Conservation (phyloP, 345 rosid genomes). For the Anacardium occidentale region DNA sequence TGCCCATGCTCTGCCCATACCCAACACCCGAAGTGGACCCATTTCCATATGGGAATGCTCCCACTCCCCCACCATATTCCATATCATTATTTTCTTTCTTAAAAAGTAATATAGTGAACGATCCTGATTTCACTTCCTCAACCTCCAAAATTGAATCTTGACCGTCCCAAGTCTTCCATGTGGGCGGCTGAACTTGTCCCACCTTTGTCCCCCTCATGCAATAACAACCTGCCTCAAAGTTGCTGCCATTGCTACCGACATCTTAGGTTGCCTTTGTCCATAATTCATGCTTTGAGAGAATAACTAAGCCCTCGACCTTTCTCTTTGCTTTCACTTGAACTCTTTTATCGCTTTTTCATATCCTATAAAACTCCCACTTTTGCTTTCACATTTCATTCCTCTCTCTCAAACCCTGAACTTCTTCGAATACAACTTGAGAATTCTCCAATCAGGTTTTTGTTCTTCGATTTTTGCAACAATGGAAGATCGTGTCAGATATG, state of each 20-base stretch:
- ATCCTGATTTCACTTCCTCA: conserved; percentile 38
- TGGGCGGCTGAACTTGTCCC: conserved; percentile 77
- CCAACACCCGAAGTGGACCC: conserved; percentile 29
- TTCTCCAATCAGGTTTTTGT: no score
- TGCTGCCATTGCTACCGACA: conserved; percentile 81
- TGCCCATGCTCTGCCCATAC: conserved; percentile 23
- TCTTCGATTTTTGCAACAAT: conserved; percentile 16
- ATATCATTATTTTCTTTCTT: background rate
- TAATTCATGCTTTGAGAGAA: conserved; percentile 37
- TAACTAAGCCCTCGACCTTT: background rate
- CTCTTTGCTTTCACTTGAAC: background rate
- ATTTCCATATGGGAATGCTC: conserved; percentile 28
- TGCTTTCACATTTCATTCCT: conserved; percentile 24
- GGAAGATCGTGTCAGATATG: conserved; percentile 38
- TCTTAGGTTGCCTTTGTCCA: conserved; percentile 73
- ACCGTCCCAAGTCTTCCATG: conserved; percentile 46
- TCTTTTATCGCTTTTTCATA: conserved; percentile 8
- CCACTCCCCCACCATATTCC: background rate
- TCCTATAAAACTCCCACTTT: conserved; percentile 41
- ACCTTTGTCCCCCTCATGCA: conserved; percentile 61
- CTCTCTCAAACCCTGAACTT: no score
- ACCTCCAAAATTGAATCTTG: conserved; percentile 33
- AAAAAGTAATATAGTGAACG: conserved; percentile 26
- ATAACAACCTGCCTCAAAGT: conserved; percentile 62
- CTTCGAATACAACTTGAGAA: no score